Base-by-base conservation (phyloP, 768 basidiomycete species). In the Pulveroboletus sp. region DNA sequence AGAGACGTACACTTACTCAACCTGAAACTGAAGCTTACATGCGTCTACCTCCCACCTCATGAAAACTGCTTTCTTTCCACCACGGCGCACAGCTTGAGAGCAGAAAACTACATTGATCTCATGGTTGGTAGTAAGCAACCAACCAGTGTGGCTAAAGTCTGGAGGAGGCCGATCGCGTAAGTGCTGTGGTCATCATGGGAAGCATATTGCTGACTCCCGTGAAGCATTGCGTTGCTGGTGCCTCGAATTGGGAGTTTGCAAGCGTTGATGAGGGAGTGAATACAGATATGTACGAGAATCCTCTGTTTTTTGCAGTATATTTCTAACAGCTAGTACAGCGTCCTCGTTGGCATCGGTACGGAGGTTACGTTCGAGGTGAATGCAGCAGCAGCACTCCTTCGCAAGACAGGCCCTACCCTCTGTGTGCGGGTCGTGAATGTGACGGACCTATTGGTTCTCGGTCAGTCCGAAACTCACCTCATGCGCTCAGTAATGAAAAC, bases 71-170 rank as follows among this genome's bases (percentile, higher is more conserved):
- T 86, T 71, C 70, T 93, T 54, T 86, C 84, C 32, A 91, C 89
- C 21, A 76, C 94, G 48, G 79, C 86, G 4, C 93, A 94, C 66
- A 92, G 89, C 59, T 66, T 94, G 61, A 71, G 84, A 43, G 82
- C 89, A 21, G 90, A 87, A 73, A 86, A 91, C 68, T 93, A 93
- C 53, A 71, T 92, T 46, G 92, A 93, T 63, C 68, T 92, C 51
- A 88, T 96, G 77, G 89, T 93, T 32, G 91, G 91, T 24, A 88
- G 84, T 66, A 94, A 93, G 71, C 84, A 87, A 46, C 85, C 84
- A 4, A 84, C 83, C 5, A 3, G 81, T 85, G n/a, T 91, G 86
- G 83, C 64, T 92, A 27, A n/a, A 79, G 75, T 27, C 76, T 80
- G 11, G 86, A 91, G 57, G 88, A 90, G 54, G 88, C 89, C 8